Evolutionary conservation across 768 basidiomycete genomes (phyloP).

Genomic region (Amanita pallidorosea): DNA sequence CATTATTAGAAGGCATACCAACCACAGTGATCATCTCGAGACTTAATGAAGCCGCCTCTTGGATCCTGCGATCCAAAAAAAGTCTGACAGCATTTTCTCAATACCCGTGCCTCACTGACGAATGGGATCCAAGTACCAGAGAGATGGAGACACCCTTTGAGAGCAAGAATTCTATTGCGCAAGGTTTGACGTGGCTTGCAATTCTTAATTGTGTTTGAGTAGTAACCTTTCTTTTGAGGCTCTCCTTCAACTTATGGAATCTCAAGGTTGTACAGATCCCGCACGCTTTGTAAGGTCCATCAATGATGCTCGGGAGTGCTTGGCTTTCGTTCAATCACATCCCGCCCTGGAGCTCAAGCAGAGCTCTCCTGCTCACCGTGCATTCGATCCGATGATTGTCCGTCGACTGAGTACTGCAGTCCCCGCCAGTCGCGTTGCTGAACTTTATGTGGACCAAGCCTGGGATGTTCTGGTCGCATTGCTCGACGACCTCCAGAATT

Average conservation of each 20-base stretch:
- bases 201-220: neutral
- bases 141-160: constrained; percentile 41
- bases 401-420: constrained; percentile 59
- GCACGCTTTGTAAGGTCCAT: constrained; percentile 27
- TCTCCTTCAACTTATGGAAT: constrained; percentile 39
- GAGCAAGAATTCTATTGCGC: constrained; percentile 43
- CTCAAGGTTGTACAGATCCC: constrained; percentile 26
- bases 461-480: constrained; percentile 41
- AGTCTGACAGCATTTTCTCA: constrained; percentile 13
- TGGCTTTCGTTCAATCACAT: constrained; percentile 27
- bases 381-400: constrained; percentile 59
- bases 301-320: constrained; percentile 25
- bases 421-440: constrained; percentile 50
- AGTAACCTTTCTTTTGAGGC: constrained; percentile 19
- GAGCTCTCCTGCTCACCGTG: constrained; percentile 37
- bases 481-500: constrained; percentile 47
- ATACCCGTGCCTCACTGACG: neutral
- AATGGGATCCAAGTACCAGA: constrained; percentile 23
- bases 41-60: constrained; percentile 51
- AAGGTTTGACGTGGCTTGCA: constrained; percentile 27
- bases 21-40: constrained; percentile 39
- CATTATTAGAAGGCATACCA: constrained; percentile 55
- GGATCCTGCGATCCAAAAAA: constrained; percentile 40
- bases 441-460: constrained; percentile 35
- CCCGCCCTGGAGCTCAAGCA: constrained; percentile 25